phyloP scores from a whole-genome alignment of 371 early-diverging fungal genomes.

The Parasitella parasitica region DNA sequence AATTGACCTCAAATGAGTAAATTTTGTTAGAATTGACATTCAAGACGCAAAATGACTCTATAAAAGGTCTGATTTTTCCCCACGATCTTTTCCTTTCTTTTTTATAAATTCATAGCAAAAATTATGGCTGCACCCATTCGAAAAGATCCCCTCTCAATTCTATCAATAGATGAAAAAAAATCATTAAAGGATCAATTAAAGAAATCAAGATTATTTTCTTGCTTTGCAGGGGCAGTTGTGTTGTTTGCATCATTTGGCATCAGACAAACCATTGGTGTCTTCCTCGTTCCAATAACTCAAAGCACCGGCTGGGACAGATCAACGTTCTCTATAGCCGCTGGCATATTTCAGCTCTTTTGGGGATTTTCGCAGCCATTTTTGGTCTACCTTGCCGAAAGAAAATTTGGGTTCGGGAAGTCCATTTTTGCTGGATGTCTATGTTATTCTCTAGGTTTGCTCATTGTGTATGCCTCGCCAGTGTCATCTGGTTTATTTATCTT shows the following conservation, averaged over 20 bases:
- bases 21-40: too few species aligned
- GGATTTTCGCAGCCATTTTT: conserved; percentile 30
- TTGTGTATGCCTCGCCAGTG: conserved; percentile 22
- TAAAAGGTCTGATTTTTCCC: not conserved
- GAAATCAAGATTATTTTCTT: conserved; percentile 4
- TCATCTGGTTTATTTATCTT: conserved; percentile 29
- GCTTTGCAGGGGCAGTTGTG: conserved; percentile 22
- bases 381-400: conserved; percentile 30
- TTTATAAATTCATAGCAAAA: not conserved
- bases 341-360: conserved; percentile 33
- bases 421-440: conserved; percentile 17
- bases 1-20: too few species aligned
- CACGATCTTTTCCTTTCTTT: not conserved
- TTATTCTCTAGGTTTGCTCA: conserved; percentile 23
- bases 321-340: conserved; percentile 30
- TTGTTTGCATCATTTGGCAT: conserved; percentile 33
- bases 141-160: not conserved
- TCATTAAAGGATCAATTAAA: not conserved
- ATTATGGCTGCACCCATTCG: not conserved
- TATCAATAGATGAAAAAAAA: not conserved
- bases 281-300: conserved; percentile 28
- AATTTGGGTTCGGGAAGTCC: conserved; percentile 34
- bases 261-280: conserved; percentile 32
- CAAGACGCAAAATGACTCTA: too few species aligned
- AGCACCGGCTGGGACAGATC: conserved; percentile 33